A percentile compares a stretch with the other conserved stretches of the same genome.
These are phyloP conservation scores for Penicillium sp. DNA, from an alignment of 2,329 filamentous ascomycete genomes.

Conservation along the genomic window DNA sequence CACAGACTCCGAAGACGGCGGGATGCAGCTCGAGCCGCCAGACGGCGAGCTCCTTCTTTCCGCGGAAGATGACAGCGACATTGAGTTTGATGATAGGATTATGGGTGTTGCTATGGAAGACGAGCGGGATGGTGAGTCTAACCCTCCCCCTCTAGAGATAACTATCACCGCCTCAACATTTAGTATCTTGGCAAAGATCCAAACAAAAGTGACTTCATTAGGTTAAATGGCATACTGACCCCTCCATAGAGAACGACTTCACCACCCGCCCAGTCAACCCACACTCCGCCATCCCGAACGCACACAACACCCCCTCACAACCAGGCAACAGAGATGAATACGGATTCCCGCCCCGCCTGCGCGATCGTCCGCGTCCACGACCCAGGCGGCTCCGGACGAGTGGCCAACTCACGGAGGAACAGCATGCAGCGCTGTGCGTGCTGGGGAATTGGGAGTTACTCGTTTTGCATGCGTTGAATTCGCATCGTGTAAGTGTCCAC, in stretches of 20 bases:
- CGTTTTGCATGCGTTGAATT: slow-evolving; percentile 42
- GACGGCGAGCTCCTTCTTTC: slow-evolving; percentile 3
- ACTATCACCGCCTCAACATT: too few relatives aligned
- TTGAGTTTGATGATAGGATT: slow-evolving; percentile 5
- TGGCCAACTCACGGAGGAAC: slow-evolving; percentile 33
- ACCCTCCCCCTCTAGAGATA: too few relatives aligned
- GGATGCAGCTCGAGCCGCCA: slow-evolving; percentile 28
- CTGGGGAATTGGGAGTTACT: slow-evolving; percentile 43
- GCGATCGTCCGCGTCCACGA: background rate
- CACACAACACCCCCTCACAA: slow-evolving; percentile 18
- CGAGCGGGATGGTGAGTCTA: slow-evolving; percentile 6
- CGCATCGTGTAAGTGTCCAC: slow-evolving; percentile 34
- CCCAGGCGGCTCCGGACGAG: slow-evolving; percentile 8
- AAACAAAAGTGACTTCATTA: too few relatives aligned
- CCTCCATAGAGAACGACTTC: background rate
- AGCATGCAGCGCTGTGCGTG: slow-evolving; percentile 41
- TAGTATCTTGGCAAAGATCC: too few relatives aligned
- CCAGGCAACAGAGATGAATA: slow-evolving; percentile 21
- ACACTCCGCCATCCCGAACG: slow-evolving; percentile 2
- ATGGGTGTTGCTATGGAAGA: slow-evolving; percentile 6
- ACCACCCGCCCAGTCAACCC: slow-evolving; percentile 8
- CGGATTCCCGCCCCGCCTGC: background rate
- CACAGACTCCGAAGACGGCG: slow-evolving; percentile 23
- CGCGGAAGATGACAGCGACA: slow-evolving; percentile 8
- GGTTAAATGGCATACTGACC: background rate